Evolutionary conservation across 2,329 filamentous ascomycete genomes (phyloP).

Genomic region (Aspergillus jensenii): DNA sequence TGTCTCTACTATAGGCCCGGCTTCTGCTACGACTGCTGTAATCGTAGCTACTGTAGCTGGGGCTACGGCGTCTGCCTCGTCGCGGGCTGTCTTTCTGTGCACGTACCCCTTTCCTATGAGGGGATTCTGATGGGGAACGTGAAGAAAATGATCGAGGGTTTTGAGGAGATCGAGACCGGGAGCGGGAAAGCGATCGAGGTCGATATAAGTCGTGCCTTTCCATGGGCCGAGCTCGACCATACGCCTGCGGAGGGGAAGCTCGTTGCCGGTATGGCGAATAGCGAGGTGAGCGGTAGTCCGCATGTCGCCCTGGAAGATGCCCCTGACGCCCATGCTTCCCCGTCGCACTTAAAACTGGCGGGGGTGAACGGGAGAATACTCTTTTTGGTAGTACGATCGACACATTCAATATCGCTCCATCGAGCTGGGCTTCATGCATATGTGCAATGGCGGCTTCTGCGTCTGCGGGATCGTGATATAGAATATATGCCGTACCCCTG

Average conservation of each 20-base stretch:
- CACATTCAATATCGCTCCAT: slow-evolving; percentile 79
- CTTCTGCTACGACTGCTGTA: slow-evolving; percentile 56
- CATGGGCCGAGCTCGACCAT: slow-evolving; percentile 36
- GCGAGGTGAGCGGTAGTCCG: slow-evolving; percentile 25
- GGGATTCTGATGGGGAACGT: slow-evolving; percentile 43
- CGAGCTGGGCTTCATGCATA: slow-evolving; percentile 97
- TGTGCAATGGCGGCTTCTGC: slow-evolving; percentile 88
- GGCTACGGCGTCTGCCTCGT: slow-evolving; percentile 54
- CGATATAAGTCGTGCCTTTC: slow-evolving; percentile 59
- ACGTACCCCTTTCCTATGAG: slow-evolving; percentile 38
- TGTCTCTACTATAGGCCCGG: slow-evolving; percentile 53
- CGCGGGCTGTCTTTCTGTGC: slow-evolving; percentile 36
- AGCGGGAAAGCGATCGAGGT: slow-evolving; percentile 53
- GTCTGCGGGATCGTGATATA: slow-evolving; percentile 73
- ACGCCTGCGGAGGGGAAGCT: slow-evolving; percentile 41
- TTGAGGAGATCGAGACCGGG: slow-evolving; percentile 46
- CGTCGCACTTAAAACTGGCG: slow-evolving; percentile 64
- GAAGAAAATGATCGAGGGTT: slow-evolving; percentile 39
- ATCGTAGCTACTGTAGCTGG: slow-evolving; percentile 64
- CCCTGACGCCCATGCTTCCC: slow-evolving; percentile 56
- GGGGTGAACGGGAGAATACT: slow-evolving; percentile 78
- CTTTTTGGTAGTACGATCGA: slow-evolving; percentile 83
- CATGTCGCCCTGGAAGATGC: slow-evolving; percentile 29
- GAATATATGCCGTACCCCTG: slow-evolving; percentile 88
- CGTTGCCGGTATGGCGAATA: slow-evolving; percentile 27